These are phyloP conservation scores for Nannochloris sp. DNA, from an alignment of 139 green algal genomes.

Conservation along the genomic window DNA sequence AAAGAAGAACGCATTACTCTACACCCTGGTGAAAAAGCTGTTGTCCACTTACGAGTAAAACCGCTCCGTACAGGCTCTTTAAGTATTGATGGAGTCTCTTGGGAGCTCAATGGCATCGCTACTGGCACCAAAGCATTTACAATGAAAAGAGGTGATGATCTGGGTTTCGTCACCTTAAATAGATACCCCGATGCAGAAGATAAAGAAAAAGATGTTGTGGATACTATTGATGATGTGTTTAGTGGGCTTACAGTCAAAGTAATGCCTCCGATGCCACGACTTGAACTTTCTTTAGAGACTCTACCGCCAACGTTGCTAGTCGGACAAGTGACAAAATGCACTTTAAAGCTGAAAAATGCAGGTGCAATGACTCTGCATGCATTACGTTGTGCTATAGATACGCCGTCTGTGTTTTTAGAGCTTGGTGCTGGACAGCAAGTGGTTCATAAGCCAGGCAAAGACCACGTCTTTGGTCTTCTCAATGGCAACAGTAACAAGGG, in stretches of 20 bases:
- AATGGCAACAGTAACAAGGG: not conserved
- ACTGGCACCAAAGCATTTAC: conserved; percentile 42
- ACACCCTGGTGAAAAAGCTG: conserved; percentile 13
- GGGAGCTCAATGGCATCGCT: conserved; percentile 50
- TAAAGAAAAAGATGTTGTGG: not conserved
- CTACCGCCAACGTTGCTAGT: conserved; percentile 26
- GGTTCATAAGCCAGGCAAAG: not conserved
- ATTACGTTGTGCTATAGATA: conserved; percentile 5
- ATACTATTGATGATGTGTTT: no score
- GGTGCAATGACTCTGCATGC: conserved; percentile 26
- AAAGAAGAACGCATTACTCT: conserved; percentile 31
- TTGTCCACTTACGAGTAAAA: conserved; percentile 50
- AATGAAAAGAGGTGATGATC: conserved; percentile 20
- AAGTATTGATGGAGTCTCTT: conserved; percentile 48
- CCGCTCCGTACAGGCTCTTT: conserved; percentile 49
- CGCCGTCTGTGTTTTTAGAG: conserved; percentile 6
- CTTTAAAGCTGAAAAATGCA: conserved; percentile 30
- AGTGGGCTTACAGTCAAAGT: conserved; percentile 47
- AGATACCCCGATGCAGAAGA: not conserved
- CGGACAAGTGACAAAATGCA: conserved; percentile 26
- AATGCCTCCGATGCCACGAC: conserved; percentile 47
- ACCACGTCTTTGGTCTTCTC: not conserved
- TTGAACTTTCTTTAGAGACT: conserved; percentile 35
- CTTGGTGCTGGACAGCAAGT: not conserved
- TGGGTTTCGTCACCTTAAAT: not conserved